These are phyloP conservation scores for Aspergillus aculeatinus DNA, from an alignment of 2,329 filamentous ascomycete genomes.

Conservation along the genomic window DNA sequence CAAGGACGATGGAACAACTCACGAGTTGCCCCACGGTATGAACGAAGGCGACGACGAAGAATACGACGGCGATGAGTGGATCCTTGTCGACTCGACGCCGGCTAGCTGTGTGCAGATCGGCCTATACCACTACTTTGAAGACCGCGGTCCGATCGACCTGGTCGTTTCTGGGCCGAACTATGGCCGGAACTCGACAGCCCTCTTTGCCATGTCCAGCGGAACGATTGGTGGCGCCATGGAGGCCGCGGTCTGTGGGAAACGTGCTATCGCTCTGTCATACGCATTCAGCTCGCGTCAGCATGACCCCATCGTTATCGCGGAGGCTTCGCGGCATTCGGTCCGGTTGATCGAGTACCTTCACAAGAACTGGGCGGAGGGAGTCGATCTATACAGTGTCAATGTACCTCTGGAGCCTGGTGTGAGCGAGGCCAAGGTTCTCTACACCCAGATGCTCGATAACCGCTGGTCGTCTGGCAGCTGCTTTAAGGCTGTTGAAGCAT, in stretches of 20 bases:
- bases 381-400: constrained; percentile 89
- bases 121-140: constrained; percentile 73
- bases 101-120: constrained; percentile 81
- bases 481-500: constrained; percentile 74
- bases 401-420: constrained; percentile 80
- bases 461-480: constrained; percentile 82
- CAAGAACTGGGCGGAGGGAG: constrained; percentile 68
- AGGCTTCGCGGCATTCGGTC: constrained; percentile 71
- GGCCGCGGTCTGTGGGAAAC: constrained; percentile 67
- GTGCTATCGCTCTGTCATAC: constrained; percentile 79
- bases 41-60: constrained; percentile 54
- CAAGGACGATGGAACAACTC: constrained; percentile 66
- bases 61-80: constrained; percentile 69
- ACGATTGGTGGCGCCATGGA: constrained; percentile 77
- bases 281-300: constrained; percentile 87
- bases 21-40: constrained; percentile 54
- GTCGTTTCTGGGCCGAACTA: constrained; percentile 82
- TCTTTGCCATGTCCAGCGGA: constrained; percentile 75
- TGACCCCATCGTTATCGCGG: constrained; percentile 75
- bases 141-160: constrained; percentile 70
- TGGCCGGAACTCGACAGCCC: constrained; percentile 75
- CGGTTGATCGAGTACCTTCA: constrained; percentile 76
- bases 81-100: constrained; percentile 77
- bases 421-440: constrained; percentile 70
- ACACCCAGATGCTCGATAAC: constrained; percentile 85